Evolutionary conservation across 495 filamentous ascomycete species (phyloP).

Genomic region (Daldinia vernicosa): DNA sequence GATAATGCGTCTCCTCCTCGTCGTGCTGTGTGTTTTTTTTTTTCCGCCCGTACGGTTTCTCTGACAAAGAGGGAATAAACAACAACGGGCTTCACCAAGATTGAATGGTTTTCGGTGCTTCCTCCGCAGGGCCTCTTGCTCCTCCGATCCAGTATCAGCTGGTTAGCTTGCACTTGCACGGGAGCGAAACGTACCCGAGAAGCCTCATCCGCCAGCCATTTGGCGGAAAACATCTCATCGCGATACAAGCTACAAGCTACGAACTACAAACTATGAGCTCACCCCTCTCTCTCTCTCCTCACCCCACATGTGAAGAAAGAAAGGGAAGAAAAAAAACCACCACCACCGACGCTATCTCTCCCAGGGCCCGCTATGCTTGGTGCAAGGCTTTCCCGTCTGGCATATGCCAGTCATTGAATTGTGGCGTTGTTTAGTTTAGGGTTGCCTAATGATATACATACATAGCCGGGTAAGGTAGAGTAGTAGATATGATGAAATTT

Average conservation of each 20-base stretch:
- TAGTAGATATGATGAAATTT: conserved; percentile 12
- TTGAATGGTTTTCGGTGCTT: neutral
- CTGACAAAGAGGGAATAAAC: conserved; percentile 12
- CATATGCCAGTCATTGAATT: conserved; percentile 42
- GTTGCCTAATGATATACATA: conserved; percentile 36
- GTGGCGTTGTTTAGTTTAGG: conserved; percentile 36
- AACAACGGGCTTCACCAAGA: neutral
- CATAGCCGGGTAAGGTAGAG: neutral
- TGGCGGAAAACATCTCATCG: neutral
- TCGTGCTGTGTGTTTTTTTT: neutral
- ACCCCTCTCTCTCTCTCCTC: neutral
- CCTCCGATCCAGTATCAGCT: conserved; percentile 18
- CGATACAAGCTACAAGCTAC: conserved; percentile 2
- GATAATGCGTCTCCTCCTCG: neutral
- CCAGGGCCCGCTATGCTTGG: conserved; percentile 14
- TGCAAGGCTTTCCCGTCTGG: conserved; percentile 33
- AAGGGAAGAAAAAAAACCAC: neutral
- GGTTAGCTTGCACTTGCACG: conserved; percentile 32
- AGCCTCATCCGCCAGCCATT: conserved; percentile 2
- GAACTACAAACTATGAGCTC: neutral
- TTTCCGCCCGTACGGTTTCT: neutral
- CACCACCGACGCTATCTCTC: conserved; percentile 19
- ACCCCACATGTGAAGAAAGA: conserved; percentile 10
- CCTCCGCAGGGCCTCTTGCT: conserved; percentile 8
- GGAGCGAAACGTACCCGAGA: neutral